phyloP scores from a whole-genome alignment of 2,329 filamentous ascomycete genomes.

The Aspergillus phoenicis region DNA sequence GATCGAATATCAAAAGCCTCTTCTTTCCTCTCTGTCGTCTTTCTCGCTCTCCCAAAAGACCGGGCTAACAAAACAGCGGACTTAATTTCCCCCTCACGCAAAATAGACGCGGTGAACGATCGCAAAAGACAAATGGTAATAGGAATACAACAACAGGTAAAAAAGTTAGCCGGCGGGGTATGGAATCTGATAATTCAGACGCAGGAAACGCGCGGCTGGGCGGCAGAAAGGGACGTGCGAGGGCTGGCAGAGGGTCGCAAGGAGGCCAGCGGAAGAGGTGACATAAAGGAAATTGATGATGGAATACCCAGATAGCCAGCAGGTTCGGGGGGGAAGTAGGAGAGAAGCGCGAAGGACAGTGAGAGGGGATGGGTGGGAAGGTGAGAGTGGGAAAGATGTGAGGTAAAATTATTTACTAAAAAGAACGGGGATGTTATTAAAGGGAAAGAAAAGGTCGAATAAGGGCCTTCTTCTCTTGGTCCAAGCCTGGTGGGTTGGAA shows the following conservation, averaged over 20 bases:
- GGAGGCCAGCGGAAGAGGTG: conserved; percentile 31
- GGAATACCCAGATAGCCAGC: conserved; percentile 34
- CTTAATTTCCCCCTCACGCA: not conserved
- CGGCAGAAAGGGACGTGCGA: conserved; percentile 45
- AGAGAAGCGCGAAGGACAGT: conserved; percentile 23
- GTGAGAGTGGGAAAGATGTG: conserved; percentile 32
- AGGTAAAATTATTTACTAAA: conserved; percentile 49
- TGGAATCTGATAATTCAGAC: conserved; percentile 22
- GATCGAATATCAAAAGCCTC: conserved; percentile 1
- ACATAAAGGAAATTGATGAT: conserved; percentile 45
- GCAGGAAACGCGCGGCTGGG: conserved; percentile 45
- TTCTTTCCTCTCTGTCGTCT: too few relatives aligned
- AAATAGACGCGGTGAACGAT: not conserved
- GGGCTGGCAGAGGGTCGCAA: conserved; percentile 19
- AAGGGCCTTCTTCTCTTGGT: too few relatives aligned
- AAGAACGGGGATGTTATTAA: conserved; percentile 33
- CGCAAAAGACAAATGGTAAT: conserved; percentile 10
- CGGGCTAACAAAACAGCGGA: conserved; percentile 3
- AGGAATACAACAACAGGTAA: conserved; percentile 12
- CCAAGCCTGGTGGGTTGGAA: conserved; percentile 11
- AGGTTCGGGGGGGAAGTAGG: conserved; percentile 8
- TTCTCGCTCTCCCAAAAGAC: not conserved
- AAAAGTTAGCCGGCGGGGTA: conserved; percentile 20
- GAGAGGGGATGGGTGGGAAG: conserved; percentile 16
- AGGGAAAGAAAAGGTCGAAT: conserved; percentile 9